A percentile compares a stretch with the other conserved stretches of the same genome.
These are phyloP conservation scores for Pseudogymnoascus sp. DNA, from an alignment of 2,329 filamentous ascomycete species.

Conservation along the genomic window DNA sequence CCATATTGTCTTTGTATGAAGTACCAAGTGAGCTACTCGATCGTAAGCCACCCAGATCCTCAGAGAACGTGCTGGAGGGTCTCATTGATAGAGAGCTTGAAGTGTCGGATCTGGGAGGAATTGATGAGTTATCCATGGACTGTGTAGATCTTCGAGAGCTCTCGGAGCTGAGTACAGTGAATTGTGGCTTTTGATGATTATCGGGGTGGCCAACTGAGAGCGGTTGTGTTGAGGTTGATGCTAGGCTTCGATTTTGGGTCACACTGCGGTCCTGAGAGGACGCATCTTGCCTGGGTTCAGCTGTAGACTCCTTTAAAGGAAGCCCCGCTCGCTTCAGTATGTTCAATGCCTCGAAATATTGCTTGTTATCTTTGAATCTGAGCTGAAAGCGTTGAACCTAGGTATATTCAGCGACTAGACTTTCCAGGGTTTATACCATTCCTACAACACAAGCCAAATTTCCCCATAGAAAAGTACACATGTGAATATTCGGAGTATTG, in stretches of 20 bases:
- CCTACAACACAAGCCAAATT: background rate
- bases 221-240: background rate
- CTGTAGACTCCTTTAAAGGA: conserved; percentile 23
- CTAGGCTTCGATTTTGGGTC: background rate
- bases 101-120: background rate
- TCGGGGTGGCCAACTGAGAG: background rate
- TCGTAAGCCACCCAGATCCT: background rate
- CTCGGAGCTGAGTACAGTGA: background rate
- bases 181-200: background rate
- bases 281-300: conserved; percentile 7
- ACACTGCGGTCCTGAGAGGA: background rate
- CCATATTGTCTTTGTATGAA: background rate
- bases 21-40: background rate
- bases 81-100: background rate
- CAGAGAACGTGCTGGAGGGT: background rate
- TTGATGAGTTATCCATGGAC: background rate
- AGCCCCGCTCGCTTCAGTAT: conserved; percentile 28
- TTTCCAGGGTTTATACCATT: background rate
- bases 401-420: background rate
- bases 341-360: conserved; percentile 27
- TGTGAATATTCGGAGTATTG: conserved; percentile 17
- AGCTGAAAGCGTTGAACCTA: conserved; percentile 39
- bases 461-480: background rate
- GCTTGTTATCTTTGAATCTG: conserved; percentile 32
- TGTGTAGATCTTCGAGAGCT: background rate